Percentiles rank a stretch among this genome's conserved stretches.
These are phyloP conservation scores for Penicillium sp. DNA, from an alignment of 2,329 filamentous ascomycete genomes.

Conservation along the genomic window DNA sequence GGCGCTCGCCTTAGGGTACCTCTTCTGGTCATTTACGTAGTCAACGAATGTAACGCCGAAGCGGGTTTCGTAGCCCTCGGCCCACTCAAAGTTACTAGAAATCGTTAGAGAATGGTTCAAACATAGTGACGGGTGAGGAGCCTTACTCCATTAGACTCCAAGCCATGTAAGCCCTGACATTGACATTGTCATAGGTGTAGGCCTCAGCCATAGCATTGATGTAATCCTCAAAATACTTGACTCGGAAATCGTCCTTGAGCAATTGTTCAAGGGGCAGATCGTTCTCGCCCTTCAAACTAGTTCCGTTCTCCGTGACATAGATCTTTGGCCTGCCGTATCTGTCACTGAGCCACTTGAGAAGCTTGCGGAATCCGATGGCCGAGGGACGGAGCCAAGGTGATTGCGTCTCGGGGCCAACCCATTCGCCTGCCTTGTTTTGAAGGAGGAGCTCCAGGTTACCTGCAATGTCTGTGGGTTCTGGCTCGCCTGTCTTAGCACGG, in stretches of 20 bases:
- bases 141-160: conserved; percentile 82
- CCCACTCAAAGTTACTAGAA: conserved; percentile 80
- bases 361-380: conserved; percentile 74
- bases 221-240: conserved; percentile 78
- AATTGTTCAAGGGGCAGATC: conserved; percentile 72
- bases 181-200: conserved; percentile 71
- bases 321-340: conserved; percentile 78
- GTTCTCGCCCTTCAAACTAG: conserved; percentile 81
- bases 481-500: conserved; percentile 67
- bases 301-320: conserved; percentile 89
- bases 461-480: conserved; percentile 69
- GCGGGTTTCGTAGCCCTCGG: conserved; percentile 85
- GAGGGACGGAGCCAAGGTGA: conserved; percentile 80
- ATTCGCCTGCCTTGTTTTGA: conserved; percentile 72
- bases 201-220: conserved; percentile 77
- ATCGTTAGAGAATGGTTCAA: conserved; percentile 3
- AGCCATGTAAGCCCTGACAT: conserved; percentile 79
- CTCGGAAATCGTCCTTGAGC: conserved; percentile 80
- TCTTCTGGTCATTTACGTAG: conserved; percentile 77
- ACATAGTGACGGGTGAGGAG: background rate
- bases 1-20: conserved; percentile 84
- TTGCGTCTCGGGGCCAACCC: conserved; percentile 81
- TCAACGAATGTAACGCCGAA: conserved; percentile 86
- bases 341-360: conserved; percentile 77
- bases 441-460: conserved; percentile 77